Evolutionary conservation across 129 eudicot species (phyloP).

Genomic region (Escallonia rubra): DNA sequence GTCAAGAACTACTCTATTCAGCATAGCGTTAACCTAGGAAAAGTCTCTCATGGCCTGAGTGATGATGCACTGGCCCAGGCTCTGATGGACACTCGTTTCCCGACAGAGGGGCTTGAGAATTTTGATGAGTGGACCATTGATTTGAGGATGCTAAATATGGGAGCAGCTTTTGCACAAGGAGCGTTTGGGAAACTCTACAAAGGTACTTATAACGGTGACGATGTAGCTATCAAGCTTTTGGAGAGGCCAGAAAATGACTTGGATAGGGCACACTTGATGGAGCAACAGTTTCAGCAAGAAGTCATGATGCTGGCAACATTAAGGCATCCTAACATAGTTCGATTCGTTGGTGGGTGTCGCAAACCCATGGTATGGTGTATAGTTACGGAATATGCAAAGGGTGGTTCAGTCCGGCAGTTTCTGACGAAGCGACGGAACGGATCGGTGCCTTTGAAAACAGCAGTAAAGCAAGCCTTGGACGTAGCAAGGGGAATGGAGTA

Average conservation of each 20-base stretch:
- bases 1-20: constrained; percentile 58
- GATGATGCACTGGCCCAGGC: constrained; percentile 87
- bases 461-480: constrained; percentile 98
- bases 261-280: constrained; percentile 90
- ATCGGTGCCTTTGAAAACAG: constrained; percentile 81
- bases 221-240: constrained; percentile 86
- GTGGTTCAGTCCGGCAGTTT: constrained; percentile 97
- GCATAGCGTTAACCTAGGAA: constrained; percentile 60
- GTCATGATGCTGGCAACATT: constrained; percentile 92
- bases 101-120: constrained; percentile 71
- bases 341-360: constrained; percentile 94
- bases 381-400: constrained; percentile 94
- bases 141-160: constrained; percentile 75
- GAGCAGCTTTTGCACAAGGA: constrained; percentile 91
- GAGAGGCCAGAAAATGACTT: constrained; percentile 88
- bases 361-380: constrained; percentile 99
- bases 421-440: constrained; percentile 73
- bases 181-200: constrained; percentile 88
- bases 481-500: constrained; percentile 98
- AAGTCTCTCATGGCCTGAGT: constrained; percentile 65
- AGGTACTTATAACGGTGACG: constrained; percentile 81
- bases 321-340: constrained; percentile 88
- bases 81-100: constrained; percentile 55
- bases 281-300: constrained; percentile 97
- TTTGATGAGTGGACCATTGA: constrained; percentile 90